Evolutionary conservation across 2,329 filamentous ascomycete species (phyloP), one percentile per base, ranked within the genome.

Genomic region (Alternaria arbusti): DNA sequence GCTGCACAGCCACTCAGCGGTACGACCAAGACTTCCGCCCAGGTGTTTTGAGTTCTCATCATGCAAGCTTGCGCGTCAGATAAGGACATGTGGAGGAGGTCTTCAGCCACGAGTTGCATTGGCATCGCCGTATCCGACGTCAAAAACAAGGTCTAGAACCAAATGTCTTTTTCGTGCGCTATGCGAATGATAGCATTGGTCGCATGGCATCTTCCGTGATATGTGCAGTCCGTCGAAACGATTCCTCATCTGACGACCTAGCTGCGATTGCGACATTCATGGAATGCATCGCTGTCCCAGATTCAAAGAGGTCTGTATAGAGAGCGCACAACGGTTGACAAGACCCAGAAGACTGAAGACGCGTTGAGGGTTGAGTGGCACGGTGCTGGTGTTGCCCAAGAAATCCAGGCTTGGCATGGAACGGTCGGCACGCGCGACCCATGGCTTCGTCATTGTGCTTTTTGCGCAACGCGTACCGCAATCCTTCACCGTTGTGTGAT

Each of bases 11-110:
- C 59, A 62, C 47, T 62, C 47, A 58, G 46, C n/a, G 22, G 13
- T 22, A 20, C 23, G 20, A 40, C 66, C 66, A 68, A 66, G 63
- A 61, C 32, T 13, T 60, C 54, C 58, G 60, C 60, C 55, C 60
- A 55, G 60, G 49, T 55, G 13, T 23, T 25, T 44, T 26, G 30
- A 17, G 22, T 55, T 28, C 30, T 49, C 8, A 23, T 26, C n/a
- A 15, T 45, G 54, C 32, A 25, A 50, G 45, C 45, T 26, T 51
- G 52, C 45, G 23, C 45, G 52, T 32, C 17, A 26, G 30, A 23
- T 22, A 25, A 17, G 25, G 17, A 51, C 32, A 8, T 36, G 17
- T 23, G 28, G 28, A 51, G 28, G n/a, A 22, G 17, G 28, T 28
- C 15, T 8, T 28, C 44, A 60, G 44, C 58, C 51, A 61, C 30